A percentile compares a stretch with the other conserved stretches of the same genome.
Conservation (phyloP, 2,329 filamentous ascomycete species). For the Trichoderma koningiopsis region DNA sequence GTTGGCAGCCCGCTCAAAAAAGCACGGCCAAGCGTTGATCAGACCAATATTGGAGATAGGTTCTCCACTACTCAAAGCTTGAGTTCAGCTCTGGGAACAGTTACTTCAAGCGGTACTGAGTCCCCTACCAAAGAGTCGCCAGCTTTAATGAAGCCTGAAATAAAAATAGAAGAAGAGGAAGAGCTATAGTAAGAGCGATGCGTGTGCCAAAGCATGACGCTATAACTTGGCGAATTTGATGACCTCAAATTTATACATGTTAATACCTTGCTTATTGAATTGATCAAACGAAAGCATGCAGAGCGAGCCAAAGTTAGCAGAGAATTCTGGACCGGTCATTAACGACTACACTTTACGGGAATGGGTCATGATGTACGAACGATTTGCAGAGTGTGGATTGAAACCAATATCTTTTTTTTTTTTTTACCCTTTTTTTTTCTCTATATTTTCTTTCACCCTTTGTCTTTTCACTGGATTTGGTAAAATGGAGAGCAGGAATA, state of each 20-base stretch:
- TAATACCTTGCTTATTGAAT: slow-evolving; percentile 21
- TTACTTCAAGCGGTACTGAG: slow-evolving; percentile 32
- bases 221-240: background rate
- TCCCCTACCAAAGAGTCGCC: slow-evolving; percentile 30
- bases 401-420: slow-evolving; percentile 14
- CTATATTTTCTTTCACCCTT: background rate
- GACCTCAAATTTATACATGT: background rate
- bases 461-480: background rate
- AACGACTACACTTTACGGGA: background rate
- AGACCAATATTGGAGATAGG: slow-evolving; percentile 32
- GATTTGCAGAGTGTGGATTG: slow-evolving; percentile 14
- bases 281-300: slow-evolving; percentile 17
- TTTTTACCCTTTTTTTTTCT: background rate
- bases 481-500: slow-evolving; percentile 22
- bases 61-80: slow-evolving; percentile 38
- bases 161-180: slow-evolving; percentile 43
- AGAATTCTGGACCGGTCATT: slow-evolving; percentile 2
- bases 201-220: slow-evolving; percentile 6
- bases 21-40: slow-evolving; percentile 62
- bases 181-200: slow-evolving; percentile 40
- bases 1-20: slow-evolving; percentile 77
- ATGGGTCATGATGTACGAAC: slow-evolving; percentile 26
- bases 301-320: slow-evolving; percentile 3
- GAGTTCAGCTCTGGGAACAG: slow-evolving; percentile 40
- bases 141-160: slow-evolving; percentile 31